phyloP scores from a whole-genome alignment of 2,329 filamentous ascomycete species.

The Trichoderma sp. region DNA sequence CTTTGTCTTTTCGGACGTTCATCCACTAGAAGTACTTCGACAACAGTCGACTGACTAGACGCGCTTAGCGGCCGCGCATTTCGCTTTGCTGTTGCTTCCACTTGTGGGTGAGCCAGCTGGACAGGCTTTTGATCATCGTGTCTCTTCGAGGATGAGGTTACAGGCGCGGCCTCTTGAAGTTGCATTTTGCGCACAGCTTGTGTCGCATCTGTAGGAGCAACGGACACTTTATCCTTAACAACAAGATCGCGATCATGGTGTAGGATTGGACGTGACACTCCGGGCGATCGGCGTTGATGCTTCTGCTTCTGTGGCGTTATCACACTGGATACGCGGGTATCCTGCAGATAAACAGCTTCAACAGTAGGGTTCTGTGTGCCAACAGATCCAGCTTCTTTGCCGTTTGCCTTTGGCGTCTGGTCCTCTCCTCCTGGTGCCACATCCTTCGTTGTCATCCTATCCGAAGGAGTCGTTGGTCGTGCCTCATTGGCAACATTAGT shows the following conservation, averaged over 20 bases:
- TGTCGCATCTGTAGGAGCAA: constrained; percentile 55
- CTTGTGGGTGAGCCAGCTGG: constrained; percentile 16
- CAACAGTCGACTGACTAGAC: constrained; percentile 60
- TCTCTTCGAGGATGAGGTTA: constrained; percentile 41
- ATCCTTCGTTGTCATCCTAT: constrained; percentile 48
- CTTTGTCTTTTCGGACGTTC: constrained; percentile 50
- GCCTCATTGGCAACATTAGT: constrained; percentile 26
- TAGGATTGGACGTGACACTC: constrained; percentile 26
- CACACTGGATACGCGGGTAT: background rate
- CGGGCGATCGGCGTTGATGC: constrained; percentile 46
- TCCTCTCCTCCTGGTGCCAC: constrained; percentile 47
- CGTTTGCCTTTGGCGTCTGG: constrained; percentile 48
- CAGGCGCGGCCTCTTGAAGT: constrained; percentile 49
- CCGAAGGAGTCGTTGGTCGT: constrained; percentile 43
- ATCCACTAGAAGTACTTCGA: constrained; percentile 63
- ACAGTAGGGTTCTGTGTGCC: constrained; percentile 58
- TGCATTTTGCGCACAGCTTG: constrained; percentile 53
- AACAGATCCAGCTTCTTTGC: constrained; percentile 60
- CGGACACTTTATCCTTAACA: constrained; percentile 52
- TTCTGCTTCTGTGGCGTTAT: constrained; percentile 52
- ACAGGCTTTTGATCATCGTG: constrained; percentile 31
- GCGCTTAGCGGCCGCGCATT: constrained; percentile 31
- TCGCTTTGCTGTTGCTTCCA: constrained; percentile 1
- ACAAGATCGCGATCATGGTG: constrained; percentile 39
- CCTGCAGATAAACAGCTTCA: constrained; percentile 42